phyloP scores from a whole-genome alignment of 192 early-diverging fungal genomes.

The Entomortierella beljakovae region DNA sequence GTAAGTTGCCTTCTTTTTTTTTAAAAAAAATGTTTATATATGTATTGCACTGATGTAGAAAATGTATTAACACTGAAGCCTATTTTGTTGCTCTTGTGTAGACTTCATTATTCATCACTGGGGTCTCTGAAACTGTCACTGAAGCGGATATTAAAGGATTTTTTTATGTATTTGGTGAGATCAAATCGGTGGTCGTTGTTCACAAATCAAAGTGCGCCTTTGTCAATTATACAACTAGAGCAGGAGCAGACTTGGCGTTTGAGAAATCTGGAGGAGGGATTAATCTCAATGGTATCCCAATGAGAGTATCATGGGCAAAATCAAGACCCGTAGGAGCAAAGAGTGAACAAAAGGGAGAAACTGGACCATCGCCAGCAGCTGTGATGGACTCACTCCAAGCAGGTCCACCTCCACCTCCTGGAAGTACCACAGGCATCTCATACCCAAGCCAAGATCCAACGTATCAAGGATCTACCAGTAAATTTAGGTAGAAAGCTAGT shows the following conservation, averaged over 20 bases:
- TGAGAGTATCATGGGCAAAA: slow-evolving; percentile 90
- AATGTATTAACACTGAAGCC: not conserved
- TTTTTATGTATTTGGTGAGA: slow-evolving; percentile 90
- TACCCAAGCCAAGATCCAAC: slow-evolving; percentile 64
- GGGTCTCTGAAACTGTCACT: slow-evolving; percentile 76
- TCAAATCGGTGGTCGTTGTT: slow-evolving; percentile 87
- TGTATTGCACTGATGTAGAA: too few species aligned
- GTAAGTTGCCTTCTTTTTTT: slow-evolving; percentile 45
- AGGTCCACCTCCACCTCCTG: slow-evolving; percentile 57
- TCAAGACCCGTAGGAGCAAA: slow-evolving; percentile 78
- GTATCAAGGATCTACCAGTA: slow-evolving; percentile 59
- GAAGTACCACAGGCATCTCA: slow-evolving; percentile 21
- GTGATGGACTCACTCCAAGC: slow-evolving; percentile 51
- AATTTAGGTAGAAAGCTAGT: slow-evolving; percentile 22
- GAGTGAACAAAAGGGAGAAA: slow-evolving; percentile 57
- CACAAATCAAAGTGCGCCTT: slow-evolving; percentile 89
- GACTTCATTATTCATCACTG: slow-evolving; percentile 89
- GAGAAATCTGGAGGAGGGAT: slow-evolving; percentile 76
- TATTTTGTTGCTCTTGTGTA: slow-evolving; percentile 12
- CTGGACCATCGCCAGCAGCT: slow-evolving; percentile 15
- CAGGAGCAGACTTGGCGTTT: slow-evolving; percentile 88
- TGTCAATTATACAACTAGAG: slow-evolving; percentile 86
- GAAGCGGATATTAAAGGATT: slow-evolving; percentile 76
- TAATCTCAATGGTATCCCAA: slow-evolving; percentile 74
- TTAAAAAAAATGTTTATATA: slow-evolving; percentile 1